A percentile compares a stretch with the other conserved stretches of the same genome.
Conservation (phyloP, 371 early-diverging fungal species). For the Syncephalastrum racemosum region DNA sequence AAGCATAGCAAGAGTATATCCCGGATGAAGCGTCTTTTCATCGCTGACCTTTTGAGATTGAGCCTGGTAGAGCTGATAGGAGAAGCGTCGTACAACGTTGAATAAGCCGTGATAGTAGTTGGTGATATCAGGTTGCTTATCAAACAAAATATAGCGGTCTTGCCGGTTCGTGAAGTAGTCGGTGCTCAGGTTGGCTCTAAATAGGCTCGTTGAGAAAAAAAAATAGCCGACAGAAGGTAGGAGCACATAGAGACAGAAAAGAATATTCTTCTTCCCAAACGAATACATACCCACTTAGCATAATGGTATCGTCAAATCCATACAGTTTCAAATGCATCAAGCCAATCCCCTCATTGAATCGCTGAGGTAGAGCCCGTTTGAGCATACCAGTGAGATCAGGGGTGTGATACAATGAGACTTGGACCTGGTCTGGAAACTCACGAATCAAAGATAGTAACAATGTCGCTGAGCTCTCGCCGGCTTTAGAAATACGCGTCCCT, state of each 20-base stretch:
- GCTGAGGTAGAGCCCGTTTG: conserved; percentile 73
- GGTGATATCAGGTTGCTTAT: conserved; percentile 51
- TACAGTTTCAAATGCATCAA: conserved; percentile 94
- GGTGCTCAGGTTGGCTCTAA: conserved; percentile 90
- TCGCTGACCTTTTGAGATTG: background rate
- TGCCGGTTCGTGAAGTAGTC: conserved; percentile 96
- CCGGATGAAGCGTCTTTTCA: background rate
- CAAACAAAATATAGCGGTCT: conserved; percentile 87
- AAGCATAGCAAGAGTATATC: conserved; percentile 25
- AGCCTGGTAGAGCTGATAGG: conserved; percentile 52
- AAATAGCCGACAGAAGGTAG: too few relatives aligned
- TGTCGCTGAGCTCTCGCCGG: conserved; percentile 64
- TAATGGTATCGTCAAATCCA: conserved; percentile 83
- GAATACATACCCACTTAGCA: conserved; percentile 82
- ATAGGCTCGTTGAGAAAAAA: background rate
- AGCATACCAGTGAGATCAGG: conserved; percentile 76
- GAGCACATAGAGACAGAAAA: background rate
- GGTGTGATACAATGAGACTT: conserved; percentile 80
- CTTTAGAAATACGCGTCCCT: conserved; percentile 71
- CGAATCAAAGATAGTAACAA: conserved; percentile 67
- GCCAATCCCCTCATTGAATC: conserved; percentile 93
- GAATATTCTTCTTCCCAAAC: background rate
- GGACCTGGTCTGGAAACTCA: conserved; percentile 66
- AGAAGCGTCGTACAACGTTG: conserved; percentile 59
- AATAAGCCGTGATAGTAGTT: conserved; percentile 75